Evolutionary conservation across 768 basidiomycete species (phyloP).

Genomic region (Suillus discolor): DNA sequence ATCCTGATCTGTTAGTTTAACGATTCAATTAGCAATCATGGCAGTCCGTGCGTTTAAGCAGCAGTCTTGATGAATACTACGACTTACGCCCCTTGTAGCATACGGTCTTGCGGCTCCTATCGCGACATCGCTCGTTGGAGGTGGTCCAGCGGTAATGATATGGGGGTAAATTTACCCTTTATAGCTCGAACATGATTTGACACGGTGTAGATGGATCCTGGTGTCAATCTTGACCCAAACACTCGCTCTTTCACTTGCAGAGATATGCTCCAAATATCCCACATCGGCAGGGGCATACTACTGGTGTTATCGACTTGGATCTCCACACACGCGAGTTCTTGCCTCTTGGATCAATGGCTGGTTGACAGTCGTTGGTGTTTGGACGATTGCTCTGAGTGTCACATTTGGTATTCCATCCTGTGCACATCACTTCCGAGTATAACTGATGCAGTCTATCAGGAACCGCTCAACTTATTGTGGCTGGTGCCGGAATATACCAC

Average conservation of each 20-base stretch:
- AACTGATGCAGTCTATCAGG: conserved; percentile 36
- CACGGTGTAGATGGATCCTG: conserved; percentile 45
- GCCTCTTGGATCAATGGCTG: conserved; percentile 71
- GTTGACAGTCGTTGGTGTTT: conserved; percentile 69
- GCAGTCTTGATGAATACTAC: background rate
- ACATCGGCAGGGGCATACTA: conserved; percentile 67
- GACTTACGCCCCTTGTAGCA: conserved; percentile 35
- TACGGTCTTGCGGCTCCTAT: conserved; percentile 61
- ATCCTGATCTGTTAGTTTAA: conserved; percentile 9
- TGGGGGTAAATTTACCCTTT: conserved; percentile 49
- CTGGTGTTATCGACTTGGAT: conserved; percentile 64
- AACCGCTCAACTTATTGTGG: conserved; percentile 61
- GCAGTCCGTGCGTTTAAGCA: conserved; percentile 53
- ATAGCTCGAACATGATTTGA: background rate
- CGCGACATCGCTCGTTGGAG: conserved; percentile 56
- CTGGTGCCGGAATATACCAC: conserved; percentile 58
- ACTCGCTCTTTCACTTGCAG: conserved; percentile 56
- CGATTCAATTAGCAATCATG: conserved; percentile 48
- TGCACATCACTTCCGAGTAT: background rate
- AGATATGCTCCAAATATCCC: conserved; percentile 62
- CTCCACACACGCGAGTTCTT: conserved; percentile 51
- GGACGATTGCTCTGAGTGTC: conserved; percentile 67
- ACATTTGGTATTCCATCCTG: conserved; percentile 47
- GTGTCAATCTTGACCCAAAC: conserved; percentile 51
- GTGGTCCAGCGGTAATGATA: conserved; percentile 57